Evolutionary conservation across 2,329 filamentous ascomycete genomes (phyloP).

Genomic region (Didymosphaeria variabile): DNA sequence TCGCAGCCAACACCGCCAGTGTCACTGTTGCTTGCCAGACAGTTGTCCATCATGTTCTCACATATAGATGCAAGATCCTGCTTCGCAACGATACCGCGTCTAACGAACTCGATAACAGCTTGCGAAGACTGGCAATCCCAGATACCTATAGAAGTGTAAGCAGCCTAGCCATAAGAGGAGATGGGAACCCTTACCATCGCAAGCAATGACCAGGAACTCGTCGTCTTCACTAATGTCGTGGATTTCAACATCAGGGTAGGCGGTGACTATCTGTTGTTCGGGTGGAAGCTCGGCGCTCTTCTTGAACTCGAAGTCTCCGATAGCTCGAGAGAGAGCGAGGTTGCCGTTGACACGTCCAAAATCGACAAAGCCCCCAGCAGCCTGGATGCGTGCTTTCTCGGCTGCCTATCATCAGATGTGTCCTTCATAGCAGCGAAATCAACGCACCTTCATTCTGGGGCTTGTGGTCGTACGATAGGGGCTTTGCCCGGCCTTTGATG

Average conservation of each 20-base stretch:
- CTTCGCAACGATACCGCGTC: constrained; percentile 94
- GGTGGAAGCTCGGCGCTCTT: constrained; percentile 96
- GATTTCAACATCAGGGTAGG: constrained; percentile 90
- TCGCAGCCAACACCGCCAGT: constrained; percentile 97
- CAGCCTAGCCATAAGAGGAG: not conserved
- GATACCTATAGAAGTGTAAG: constrained; percentile 72
- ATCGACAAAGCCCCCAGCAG: constrained; percentile 96
- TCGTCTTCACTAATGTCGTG: constrained; percentile 93
- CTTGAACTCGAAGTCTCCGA: constrained; percentile 99
- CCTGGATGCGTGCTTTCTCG: constrained; percentile 95
- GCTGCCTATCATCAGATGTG: constrained; percentile 61
- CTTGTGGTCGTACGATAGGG: constrained; percentile 98
- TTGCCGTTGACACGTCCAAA: constrained; percentile 99
- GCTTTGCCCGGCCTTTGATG: constrained; percentile 96
- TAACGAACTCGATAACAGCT: constrained; percentile 94
- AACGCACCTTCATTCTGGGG: constrained; percentile 90
- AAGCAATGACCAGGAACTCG: constrained; percentile 72
- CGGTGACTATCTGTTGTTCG: constrained; percentile 98
- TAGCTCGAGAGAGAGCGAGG: constrained; percentile 92
- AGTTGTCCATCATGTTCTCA: constrained; percentile 99
- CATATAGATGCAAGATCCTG: constrained; percentile 95
- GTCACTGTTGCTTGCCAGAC: constrained; percentile 95
- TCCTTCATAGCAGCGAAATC: constrained; percentile 17
- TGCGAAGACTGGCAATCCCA: constrained; percentile 99
- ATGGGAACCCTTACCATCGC: constrained; percentile 47